phyloP scores from a whole-genome alignment of 306 rosid genomes.

The Senna siamea region DNA sequence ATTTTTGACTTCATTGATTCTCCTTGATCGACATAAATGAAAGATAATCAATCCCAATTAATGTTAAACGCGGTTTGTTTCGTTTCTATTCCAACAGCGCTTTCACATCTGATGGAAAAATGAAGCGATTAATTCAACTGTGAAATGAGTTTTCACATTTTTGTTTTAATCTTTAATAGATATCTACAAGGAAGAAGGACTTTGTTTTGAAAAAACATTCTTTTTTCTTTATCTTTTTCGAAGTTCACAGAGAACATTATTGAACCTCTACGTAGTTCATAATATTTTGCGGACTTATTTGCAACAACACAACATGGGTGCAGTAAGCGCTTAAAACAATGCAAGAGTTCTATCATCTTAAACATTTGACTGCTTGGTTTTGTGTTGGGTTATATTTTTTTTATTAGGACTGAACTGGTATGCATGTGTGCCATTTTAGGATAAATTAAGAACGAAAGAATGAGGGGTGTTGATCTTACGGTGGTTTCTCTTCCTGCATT shows the following conservation, averaged over 20 bases:
- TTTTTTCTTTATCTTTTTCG: background rate
- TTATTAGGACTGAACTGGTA: background rate
- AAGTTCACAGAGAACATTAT: background rate
- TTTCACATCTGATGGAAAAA: background rate
- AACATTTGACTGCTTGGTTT: slow-evolving; percentile 11
- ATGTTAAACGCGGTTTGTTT: background rate
- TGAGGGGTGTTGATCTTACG: slow-evolving; percentile 17
- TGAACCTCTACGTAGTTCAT: background rate
- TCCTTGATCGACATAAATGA: background rate
- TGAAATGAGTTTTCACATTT: background rate
- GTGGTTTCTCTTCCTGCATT: slow-evolving; percentile 17
- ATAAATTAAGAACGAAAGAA: slow-evolving; percentile 7
- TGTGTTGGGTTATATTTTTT: background rate
- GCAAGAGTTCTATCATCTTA: background rate
- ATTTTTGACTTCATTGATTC: background rate
- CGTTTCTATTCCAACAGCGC: background rate
- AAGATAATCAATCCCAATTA: background rate
- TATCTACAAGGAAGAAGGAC: background rate
- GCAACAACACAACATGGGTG: background rate
- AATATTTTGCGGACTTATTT: slow-evolving; percentile 1
- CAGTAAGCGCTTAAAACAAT: background rate
- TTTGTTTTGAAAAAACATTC: background rate
- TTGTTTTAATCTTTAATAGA: background rate
- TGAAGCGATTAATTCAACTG: background rate
- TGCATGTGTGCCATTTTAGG: background rate